These are phyloP conservation scores for Aspergillus quadricinctus DNA, from an alignment of 2,329 filamentous ascomycete genomes.

Conservation along the genomic window DNA sequence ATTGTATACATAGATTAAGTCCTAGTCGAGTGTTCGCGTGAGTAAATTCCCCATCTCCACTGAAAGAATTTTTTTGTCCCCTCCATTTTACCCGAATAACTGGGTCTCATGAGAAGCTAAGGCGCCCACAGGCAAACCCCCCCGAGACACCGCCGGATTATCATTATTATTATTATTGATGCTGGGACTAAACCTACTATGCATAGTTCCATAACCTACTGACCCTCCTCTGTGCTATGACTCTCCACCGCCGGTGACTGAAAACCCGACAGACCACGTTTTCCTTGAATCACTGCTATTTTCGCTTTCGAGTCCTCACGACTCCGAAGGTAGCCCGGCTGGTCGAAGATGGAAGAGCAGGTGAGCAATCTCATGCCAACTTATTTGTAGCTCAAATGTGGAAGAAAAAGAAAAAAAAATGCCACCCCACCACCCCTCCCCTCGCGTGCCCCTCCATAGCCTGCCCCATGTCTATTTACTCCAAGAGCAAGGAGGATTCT, in stretches of 20 bases:
- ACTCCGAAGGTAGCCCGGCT: constrained; percentile 32
- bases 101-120: constrained; percentile 7
- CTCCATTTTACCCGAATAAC: constrained; percentile 9
- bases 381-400: not conserved
- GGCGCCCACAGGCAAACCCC: constrained; percentile 1
- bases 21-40: not conserved
- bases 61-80: constrained; percentile 2
- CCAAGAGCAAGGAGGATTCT: not conserved
- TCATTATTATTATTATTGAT: not conserved
- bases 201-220: constrained; percentile 11
- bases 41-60: constrained; percentile 1
- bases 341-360: constrained; percentile 45
- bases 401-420: constrained; percentile 8
- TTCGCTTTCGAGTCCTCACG: constrained; percentile 21
- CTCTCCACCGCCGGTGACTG: constrained; percentile 19
- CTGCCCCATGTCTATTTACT: not conserved
- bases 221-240: constrained; percentile 19
- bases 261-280: constrained; percentile 13
- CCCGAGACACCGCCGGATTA: not conserved
- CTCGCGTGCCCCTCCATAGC: constrained; percentile 18
- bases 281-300: constrained; percentile 15
- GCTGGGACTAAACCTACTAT: not conserved
- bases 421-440: constrained; percentile 12
- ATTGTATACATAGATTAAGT: not conserved
- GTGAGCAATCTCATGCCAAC: constrained; percentile 22